Percentiles rank a stretch among this genome's conserved stretches.
Evolutionary conservation across 1,139 yeast species (phyloP).

Genomic region (Kodamaea sp.): DNA sequence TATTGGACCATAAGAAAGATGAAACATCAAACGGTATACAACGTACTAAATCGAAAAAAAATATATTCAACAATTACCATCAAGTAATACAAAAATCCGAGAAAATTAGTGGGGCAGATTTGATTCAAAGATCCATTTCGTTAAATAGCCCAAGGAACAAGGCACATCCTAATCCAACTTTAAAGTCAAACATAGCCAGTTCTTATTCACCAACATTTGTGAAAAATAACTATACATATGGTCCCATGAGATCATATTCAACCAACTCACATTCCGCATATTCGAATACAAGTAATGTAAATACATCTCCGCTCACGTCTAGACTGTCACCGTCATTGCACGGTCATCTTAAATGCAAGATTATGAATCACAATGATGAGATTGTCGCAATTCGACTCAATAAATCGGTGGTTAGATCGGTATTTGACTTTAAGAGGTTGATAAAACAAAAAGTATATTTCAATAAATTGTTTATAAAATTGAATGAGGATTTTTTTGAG

Average conservation of each 20-base stretch:
- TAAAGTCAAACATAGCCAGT: background rate
- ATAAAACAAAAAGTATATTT: slow-evolving; percentile 27
- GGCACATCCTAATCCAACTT: background rate
- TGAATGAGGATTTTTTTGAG: slow-evolving; percentile 22
- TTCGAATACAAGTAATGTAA: background rate
- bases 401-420: slow-evolving; percentile 22
- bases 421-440: slow-evolving; percentile 27
- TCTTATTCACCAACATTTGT: too few species aligned
- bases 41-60: slow-evolving; percentile 17
- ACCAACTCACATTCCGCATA: too few species aligned
- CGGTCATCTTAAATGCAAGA: slow-evolving; percentile 24
- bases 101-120: background rate
- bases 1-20: slow-evolving; percentile 7
- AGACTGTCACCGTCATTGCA: slow-evolving; percentile 2
- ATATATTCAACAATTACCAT: slow-evolving; percentile 22
- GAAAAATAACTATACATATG: background rate
- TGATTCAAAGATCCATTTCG: slow-evolving; percentile 6
- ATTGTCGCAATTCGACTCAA: slow-evolving; percentile 27
- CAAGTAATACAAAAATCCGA: slow-evolving; percentile 13
- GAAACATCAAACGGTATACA: slow-evolving; percentile 8
- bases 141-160: background rate
- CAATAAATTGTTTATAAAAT: slow-evolving; percentile 26
- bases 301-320: slow-evolving; percentile 4
- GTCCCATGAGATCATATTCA: background rate
- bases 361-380: slow-evolving; percentile 27